These are phyloP conservation scores for Arthrobotrys entomopaga DNA, from an alignment of 2,329 filamentous ascomycete genomes.

Conservation along the genomic window DNA sequence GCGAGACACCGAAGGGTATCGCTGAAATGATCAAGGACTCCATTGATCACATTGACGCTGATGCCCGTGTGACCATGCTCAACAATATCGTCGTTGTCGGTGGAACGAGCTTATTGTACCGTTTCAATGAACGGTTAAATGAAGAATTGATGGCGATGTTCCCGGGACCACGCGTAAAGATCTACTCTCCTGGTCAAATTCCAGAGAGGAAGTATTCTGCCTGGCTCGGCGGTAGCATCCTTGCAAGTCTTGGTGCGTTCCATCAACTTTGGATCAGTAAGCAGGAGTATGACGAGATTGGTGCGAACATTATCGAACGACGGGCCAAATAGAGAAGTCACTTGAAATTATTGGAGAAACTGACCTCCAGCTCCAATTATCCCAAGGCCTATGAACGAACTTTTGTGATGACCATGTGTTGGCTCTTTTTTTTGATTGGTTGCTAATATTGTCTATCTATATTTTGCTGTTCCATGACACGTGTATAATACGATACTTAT, in stretches of 20 bases:
- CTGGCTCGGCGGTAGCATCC: conserved; percentile 96
- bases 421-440: conserved; percentile 22
- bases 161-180: conserved; percentile 84
- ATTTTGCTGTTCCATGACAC: conserved; percentile 23
- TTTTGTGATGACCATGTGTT: not conserved
- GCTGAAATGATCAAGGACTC: conserved; percentile 74
- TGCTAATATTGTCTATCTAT: not conserved
- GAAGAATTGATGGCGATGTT: conserved; percentile 83
- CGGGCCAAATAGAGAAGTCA: conserved; percentile 35
- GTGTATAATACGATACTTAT: conserved; percentile 38
- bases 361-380: not conserved
- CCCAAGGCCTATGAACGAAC: not conserved
- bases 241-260: conserved; percentile 94
- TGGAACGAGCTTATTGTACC: conserved; percentile 84
- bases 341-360: too few relatives aligned
- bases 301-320: conserved; percentile 66
- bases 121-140: conserved; percentile 90
- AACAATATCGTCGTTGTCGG: conserved; percentile 93
- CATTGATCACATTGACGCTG: conserved; percentile 83
- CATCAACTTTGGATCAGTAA: conserved; percentile 99
- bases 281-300: conserved; percentile 98
- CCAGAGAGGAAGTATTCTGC: conserved; percentile 90
- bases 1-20: conserved; percentile 45
- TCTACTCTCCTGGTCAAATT: conserved; percentile 85
- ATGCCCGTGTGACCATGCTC: conserved; percentile 83